Percentiles rank a stretch among this genome's conserved stretches.
Conservation (phyloP, 2,329 filamentous ascomycete genomes). For the Verticillium longisporum region DNA sequence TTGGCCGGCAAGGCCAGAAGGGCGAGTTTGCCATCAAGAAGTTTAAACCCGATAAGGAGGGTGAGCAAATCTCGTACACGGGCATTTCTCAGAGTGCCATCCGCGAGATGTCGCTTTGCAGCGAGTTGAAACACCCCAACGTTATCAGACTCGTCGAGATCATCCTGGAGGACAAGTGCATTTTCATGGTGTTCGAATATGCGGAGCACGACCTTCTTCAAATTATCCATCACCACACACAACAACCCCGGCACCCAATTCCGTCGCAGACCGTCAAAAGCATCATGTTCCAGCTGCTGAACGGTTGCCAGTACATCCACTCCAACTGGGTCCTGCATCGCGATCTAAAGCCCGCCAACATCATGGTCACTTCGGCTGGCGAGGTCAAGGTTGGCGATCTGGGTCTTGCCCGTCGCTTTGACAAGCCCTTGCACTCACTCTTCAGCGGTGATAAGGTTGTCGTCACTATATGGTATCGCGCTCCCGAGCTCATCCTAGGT, state of each 20-base stretch:
- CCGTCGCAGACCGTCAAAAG: slow-evolving; percentile 84
- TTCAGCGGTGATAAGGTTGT: slow-evolving; percentile 97
- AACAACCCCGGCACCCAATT: slow-evolving; percentile 81
- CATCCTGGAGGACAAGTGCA: slow-evolving; percentile 96
- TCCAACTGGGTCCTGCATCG: slow-evolving; percentile 96
- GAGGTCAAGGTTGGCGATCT: slow-evolving; percentile 94
- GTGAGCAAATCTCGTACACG: slow-evolving; percentile 88
- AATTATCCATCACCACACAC: slow-evolving; percentile 96
- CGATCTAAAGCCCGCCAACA: slow-evolving; percentile 95
- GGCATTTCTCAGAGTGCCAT: slow-evolving; percentile 96
- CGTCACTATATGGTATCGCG: slow-evolving; percentile 98
- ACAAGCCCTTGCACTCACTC: slow-evolving; percentile 85
- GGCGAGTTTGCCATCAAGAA: slow-evolving; percentile 98
- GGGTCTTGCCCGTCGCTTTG: slow-evolving; percentile 84
- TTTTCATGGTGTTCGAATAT: slow-evolving; percentile 99
- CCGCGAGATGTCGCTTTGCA: slow-evolving; percentile 95
- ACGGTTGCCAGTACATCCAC: slow-evolving; percentile 91
- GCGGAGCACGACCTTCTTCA: slow-evolving; percentile 95
- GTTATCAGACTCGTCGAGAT: slow-evolving; percentile 90
- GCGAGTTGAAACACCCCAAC: slow-evolving; percentile 81
- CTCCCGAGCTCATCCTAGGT: slow-evolving; percentile 86
- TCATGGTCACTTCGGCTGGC: slow-evolving; percentile 89
- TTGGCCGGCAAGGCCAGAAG: slow-evolving; percentile 63
- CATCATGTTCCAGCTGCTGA: slow-evolving; percentile 92
- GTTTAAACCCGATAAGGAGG: slow-evolving; percentile 98